Conservation (phyloP, 371 early-diverging fungal genomes). For the Mucor saturninus region DNA sequence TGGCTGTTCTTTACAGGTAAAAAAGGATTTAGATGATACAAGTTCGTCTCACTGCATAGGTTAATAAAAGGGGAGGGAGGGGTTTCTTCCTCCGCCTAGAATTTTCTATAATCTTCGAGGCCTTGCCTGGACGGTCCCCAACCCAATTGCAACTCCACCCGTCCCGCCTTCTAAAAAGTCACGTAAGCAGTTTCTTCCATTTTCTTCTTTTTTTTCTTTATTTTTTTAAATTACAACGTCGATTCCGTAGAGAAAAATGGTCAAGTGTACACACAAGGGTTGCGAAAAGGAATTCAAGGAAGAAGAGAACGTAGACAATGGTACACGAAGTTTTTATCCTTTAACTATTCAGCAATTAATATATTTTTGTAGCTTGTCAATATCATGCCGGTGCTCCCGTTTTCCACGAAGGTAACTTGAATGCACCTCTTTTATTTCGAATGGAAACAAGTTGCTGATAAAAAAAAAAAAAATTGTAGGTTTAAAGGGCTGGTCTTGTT, state of each 20-base stretch:
- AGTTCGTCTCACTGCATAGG: no score
- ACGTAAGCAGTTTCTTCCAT: neutral
- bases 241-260: constrained; percentile 38
- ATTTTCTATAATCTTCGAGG: no score
- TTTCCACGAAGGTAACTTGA: constrained; percentile 79
- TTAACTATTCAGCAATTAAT: neutral
- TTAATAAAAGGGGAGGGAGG: no score
- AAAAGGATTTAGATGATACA: no score
- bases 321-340: constrained; percentile 27
- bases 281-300: constrained; percentile 83
- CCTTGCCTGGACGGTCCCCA: no score
- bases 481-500: constrained; percentile 94
- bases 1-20: no score
- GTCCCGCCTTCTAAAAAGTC: constrained; percentile 5
- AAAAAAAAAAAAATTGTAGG: constrained; percentile 37
- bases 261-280: constrained; percentile 76
- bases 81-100: no score
- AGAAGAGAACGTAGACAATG: constrained; percentile 68
- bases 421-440: neutral
- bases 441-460: neutral
- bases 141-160: neutral
- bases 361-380: constrained; percentile 60
- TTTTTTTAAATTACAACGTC: neutral
- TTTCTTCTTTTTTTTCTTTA: constrained; percentile 1
- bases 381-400: constrained; percentile 87